Evolutionary conservation across 2,329 filamentous ascomycete species (phyloP).

Genomic region (Plenodomus biglobosus): DNA sequence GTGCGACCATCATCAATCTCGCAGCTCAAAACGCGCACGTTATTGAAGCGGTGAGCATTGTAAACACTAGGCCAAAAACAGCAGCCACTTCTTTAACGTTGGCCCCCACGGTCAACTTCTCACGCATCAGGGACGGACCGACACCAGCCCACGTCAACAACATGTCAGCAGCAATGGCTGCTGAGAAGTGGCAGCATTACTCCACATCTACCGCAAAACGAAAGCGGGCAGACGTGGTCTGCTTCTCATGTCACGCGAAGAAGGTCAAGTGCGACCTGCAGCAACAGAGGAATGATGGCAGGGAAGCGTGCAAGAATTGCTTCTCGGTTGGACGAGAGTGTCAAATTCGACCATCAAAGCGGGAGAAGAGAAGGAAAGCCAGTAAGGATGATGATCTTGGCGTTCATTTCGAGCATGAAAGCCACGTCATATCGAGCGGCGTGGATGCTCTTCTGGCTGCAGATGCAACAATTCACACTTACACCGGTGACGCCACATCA

Average conservation of each 20-base stretch:
- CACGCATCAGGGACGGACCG: not conserved
- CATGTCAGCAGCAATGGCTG: conserved; percentile 2
- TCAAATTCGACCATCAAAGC: conserved; percentile 16
- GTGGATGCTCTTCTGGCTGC: conserved; percentile 15
- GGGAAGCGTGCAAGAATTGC: conserved; percentile 18
- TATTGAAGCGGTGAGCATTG: not conserved
- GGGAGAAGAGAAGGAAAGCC: conserved; percentile 17
- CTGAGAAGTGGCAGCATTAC: conserved; percentile 23
- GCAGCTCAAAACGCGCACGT: not conserved
- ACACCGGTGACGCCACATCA: not conserved
- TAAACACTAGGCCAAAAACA: not conserved
- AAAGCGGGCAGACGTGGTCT: conserved; percentile 26
- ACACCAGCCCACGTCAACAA: not conserved
- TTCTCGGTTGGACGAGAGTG: conserved; percentile 10
- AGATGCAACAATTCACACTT: conserved; percentile 11
- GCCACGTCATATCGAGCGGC: conserved; percentile 6
- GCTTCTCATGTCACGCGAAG: conserved; percentile 20
- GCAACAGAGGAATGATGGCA: conserved; percentile 10
- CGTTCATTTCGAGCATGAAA: not conserved
- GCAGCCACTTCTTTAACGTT: too few species aligned
- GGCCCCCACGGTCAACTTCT: not conserved
- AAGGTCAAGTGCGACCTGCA: conserved; percentile 26
- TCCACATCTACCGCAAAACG: conserved; percentile 13
- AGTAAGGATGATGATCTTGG: not conserved
- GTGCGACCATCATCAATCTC: not conserved